Percentiles rank a stretch among this genome's conserved stretches.
phyloP scores from a whole-genome alignment of 1,139 yeast species.

The Yamadazyma atmosphaerica region DNA sequence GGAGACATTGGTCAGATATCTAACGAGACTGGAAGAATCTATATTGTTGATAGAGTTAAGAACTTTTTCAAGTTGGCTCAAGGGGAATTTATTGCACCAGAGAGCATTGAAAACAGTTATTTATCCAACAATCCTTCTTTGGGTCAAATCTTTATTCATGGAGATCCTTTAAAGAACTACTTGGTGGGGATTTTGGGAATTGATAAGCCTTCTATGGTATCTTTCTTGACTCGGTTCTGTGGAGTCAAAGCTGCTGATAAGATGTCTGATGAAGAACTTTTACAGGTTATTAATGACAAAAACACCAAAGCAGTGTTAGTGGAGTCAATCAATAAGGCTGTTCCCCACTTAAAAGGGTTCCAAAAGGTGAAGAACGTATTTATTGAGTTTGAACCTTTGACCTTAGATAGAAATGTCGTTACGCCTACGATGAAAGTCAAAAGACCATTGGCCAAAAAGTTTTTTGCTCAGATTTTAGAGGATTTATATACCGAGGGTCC shows the following conservation, averaged over 20 bases:
- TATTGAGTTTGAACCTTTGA: constrained; percentile 67
- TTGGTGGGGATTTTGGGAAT: constrained; percentile 68
- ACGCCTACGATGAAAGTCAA: constrained; percentile 80
- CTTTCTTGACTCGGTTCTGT: constrained; percentile 20
- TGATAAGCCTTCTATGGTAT: constrained; percentile 23
- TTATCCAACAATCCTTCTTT: constrained; percentile 33
- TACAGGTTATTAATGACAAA: constrained; percentile 26
- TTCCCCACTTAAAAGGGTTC: constrained; percentile 42
- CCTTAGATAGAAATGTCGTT: constrained; percentile 58
- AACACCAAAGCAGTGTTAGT: constrained; percentile 30
- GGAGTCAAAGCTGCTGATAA: constrained; percentile 15
- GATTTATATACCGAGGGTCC: constrained; percentile 61
- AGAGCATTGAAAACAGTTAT: constrained; percentile 40
- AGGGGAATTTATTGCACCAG: constrained; percentile 49
- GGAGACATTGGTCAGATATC: constrained; percentile 41
- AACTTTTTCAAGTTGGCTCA: constrained; percentile 47
- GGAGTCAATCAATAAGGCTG: constrained; percentile 25
- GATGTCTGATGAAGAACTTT: constrained; percentile 21
- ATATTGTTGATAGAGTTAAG: constrained; percentile 43
- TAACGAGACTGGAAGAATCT: constrained; percentile 25
- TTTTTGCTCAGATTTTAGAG: constrained; percentile 48
- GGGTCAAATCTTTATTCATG: constrained; percentile 46
- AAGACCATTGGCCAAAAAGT: constrained; percentile 57
- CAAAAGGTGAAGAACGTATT: constrained; percentile 65
- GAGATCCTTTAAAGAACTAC: constrained; percentile 61